Evolutionary conservation across 2,329 filamentous ascomycete genomes (phyloP).

Genomic region (Apiospora koreana): DNA sequence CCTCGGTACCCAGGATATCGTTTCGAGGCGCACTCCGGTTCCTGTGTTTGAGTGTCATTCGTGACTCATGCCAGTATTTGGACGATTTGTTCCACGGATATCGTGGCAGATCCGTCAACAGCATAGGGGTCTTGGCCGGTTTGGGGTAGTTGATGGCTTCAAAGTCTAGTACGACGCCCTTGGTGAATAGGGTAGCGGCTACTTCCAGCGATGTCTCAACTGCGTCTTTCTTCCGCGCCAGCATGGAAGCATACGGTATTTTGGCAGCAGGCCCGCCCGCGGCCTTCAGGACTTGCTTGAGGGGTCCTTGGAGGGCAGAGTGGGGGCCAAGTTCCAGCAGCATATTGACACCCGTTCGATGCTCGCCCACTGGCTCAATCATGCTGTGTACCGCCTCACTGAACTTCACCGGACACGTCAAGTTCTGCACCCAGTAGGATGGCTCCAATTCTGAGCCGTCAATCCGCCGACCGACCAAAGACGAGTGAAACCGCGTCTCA

Average conservation of each 20-base stretch:
- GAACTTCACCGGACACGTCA: conserved; percentile 26
- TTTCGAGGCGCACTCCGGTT: not conserved
- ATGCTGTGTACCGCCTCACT: conserved; percentile 20
- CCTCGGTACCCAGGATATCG: conserved; percentile 13
- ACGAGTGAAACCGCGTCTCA: conserved; percentile 26
- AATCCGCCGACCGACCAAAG: conserved; percentile 22
- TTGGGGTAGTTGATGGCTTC: conserved; percentile 16
- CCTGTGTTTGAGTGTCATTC: not conserved
- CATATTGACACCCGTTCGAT: conserved; percentile 37
- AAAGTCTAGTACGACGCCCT: conserved; percentile 28
- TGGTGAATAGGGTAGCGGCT: conserved; percentile 30
- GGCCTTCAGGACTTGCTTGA: conserved; percentile 25
- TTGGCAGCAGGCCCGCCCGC: conserved; percentile 24
- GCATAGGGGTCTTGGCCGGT: not conserved
- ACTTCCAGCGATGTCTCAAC: conserved; percentile 26
- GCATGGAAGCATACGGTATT: conserved; percentile 28
- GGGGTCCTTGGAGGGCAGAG: conserved; percentile 25
- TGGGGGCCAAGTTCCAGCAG: conserved; percentile 26
- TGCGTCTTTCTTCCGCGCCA: conserved; percentile 22
- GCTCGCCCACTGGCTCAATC: conserved; percentile 27
- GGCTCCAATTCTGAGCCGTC: conserved; percentile 21
- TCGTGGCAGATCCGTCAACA: not conserved
- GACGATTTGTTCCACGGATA: conserved; percentile 23
- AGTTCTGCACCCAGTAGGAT: conserved; percentile 26
- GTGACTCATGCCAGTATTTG: conserved; percentile 14